These are phyloP conservation scores for Heracleum sosnowskyi DNA, from an alignment of 129 eudicot species.

Conservation along the genomic window DNA sequence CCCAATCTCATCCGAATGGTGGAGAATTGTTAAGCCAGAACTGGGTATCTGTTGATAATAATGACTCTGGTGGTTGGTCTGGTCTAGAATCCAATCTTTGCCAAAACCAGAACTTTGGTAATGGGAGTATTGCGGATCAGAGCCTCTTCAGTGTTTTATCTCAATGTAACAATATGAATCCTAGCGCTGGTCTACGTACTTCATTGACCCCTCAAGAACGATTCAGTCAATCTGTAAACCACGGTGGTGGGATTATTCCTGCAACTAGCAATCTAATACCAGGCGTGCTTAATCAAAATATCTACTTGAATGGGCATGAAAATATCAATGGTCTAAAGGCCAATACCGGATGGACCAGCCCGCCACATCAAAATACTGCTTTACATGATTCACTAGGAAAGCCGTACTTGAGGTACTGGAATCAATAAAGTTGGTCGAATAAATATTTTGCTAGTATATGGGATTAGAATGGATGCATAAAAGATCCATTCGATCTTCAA, in stretches of 20 bases:
- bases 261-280: constrained; percentile 27
- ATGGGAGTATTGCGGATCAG: constrained; percentile 50
- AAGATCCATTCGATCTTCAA: neutral
- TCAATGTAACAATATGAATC: constrained; percentile 47
- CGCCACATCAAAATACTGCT: constrained; percentile 34
- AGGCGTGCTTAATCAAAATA: constrained; percentile 28
- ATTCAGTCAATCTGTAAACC: constrained; percentile 41
- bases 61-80: constrained; percentile 51
- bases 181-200: constrained; percentile 27
- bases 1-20: constrained; percentile 37
- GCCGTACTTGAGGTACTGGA: constrained; percentile 43
- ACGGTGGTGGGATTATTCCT: constrained; percentile 27
- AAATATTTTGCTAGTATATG: neutral
- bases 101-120: constrained; percentile 29
- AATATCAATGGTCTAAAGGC: constrained; percentile 24
- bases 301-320: constrained; percentile 49
- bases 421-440: constrained; percentile 15
- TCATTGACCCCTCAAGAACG: constrained; percentile 29
- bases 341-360: constrained; percentile 37
- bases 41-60: constrained; percentile 49
- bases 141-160: constrained; percentile 57
- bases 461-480: neutral
- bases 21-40: constrained; percentile 36
- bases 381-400: constrained; percentile 37
- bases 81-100: constrained; percentile 25